These are phyloP conservation scores for Canariomyces notabilis DNA, from an alignment of 2,329 filamentous ascomycete genomes.

Conservation along the genomic window DNA sequence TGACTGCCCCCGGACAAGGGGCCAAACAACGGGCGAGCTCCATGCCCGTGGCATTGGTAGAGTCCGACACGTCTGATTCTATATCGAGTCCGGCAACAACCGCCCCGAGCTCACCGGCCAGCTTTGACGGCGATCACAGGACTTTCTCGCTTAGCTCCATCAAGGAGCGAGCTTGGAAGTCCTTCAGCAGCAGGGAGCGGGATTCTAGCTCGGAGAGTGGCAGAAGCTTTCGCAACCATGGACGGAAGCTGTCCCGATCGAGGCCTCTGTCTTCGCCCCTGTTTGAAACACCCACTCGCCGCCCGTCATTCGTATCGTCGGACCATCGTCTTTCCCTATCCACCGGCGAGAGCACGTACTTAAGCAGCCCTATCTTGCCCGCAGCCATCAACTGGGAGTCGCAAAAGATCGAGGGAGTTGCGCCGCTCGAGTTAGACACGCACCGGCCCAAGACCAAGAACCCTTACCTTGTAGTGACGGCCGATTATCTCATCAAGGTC, in stretches of 20 bases:
- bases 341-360: conserved; percentile 26
- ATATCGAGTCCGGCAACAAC: conserved; percentile 12
- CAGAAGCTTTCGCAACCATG: conserved; percentile 15
- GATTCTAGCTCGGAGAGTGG: conserved; percentile 10
- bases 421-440: conserved; percentile 45
- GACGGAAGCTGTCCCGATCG: conserved; percentile 24
- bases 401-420: conserved; percentile 34
- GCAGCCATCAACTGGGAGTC: conserved; percentile 31
- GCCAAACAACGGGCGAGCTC: conserved; percentile 2
- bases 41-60: background rate
- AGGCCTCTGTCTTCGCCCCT: conserved; percentile 20
- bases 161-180: conserved; percentile 18
- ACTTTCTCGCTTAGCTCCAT: conserved; percentile 23
- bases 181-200: conserved; percentile 17
- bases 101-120: conserved; percentile 20
- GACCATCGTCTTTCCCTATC: conserved; percentile 25
- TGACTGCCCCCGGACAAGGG: background rate
- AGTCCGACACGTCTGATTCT: conserved; percentile 18
- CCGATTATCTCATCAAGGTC: conserved; percentile 47
- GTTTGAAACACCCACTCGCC: conserved; percentile 25
- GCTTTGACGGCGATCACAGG: conserved; percentile 17
- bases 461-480: conserved; percentile 49
- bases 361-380: conserved; percentile 22
- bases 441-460: conserved; percentile 42
- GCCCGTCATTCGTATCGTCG: conserved; percentile 30